Percentiles rank a stretch among this genome's conserved stretches.
These are phyloP conservation scores for Colletotrichum kahawae DNA, from an alignment of 2,329 filamentous ascomycete species.

Conservation along the genomic window DNA sequence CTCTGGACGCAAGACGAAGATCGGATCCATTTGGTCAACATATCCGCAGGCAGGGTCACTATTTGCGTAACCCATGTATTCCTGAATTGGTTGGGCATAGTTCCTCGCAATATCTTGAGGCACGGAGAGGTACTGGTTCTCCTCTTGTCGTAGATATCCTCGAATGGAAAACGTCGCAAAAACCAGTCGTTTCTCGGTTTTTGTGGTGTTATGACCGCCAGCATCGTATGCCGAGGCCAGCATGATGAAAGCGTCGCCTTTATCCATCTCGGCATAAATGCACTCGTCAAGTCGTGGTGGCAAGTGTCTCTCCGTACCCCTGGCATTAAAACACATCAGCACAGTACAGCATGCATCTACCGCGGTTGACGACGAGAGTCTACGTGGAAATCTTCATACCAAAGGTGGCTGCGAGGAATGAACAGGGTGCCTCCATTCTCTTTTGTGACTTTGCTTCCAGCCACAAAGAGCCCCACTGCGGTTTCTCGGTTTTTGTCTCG, in stretches of 20 bases:
- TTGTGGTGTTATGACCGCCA: slow-evolving; percentile 23
- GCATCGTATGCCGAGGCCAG: slow-evolving; percentile 28
- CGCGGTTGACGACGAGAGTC: background rate
- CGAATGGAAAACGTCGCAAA: slow-evolving; percentile 7
- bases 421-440: slow-evolving; percentile 34
- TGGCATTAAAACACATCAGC: background rate
- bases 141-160: slow-evolving; percentile 10
- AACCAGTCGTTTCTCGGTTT: slow-evolving; percentile 17
- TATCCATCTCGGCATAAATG: slow-evolving; percentile 26
- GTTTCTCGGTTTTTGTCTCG: slow-evolving; percentile 25
- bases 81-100: background rate
- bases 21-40: slow-evolving; percentile 7
- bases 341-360: background rate
- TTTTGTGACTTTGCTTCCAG: slow-evolving; percentile 30
- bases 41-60: slow-evolving; percentile 16
- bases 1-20: slow-evolving; percentile 3
- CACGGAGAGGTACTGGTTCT: slow-evolving; percentile 5
- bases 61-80: slow-evolving; percentile 9
- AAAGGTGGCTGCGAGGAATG: slow-evolving; percentile 33
- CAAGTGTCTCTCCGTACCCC: background rate
- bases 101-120: background rate
- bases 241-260: slow-evolving; percentile 29
- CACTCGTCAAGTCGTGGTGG: slow-evolving; percentile 10
- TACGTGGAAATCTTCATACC: slow-evolving; percentile 13
- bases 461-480: slow-evolving; percentile 31